phyloP scores from a whole-genome alignment of 2,329 filamentous ascomycete genomes.

The Arthroderma sp. region DNA sequence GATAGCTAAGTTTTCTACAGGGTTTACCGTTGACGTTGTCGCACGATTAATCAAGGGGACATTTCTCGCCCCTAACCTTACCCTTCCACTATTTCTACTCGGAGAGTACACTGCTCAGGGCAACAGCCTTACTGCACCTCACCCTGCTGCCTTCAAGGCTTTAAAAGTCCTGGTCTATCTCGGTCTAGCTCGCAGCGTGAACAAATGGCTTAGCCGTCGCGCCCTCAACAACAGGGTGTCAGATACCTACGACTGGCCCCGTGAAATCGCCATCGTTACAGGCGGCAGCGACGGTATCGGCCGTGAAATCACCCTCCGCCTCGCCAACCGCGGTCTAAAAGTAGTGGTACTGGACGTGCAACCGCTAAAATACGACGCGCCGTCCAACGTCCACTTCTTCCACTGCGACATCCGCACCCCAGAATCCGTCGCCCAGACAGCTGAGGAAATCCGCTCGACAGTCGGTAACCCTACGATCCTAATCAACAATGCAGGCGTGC shows the following conservation, averaged over 20 bases:
- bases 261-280: slow-evolving; percentile 60
- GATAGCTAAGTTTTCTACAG: slow-evolving; percentile 13
- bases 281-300: slow-evolving; percentile 66
- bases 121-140: slow-evolving; percentile 39
- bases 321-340: slow-evolving; percentile 52
- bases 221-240: slow-evolving; percentile 32
- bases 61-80: slow-evolving; percentile 50
- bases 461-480: slow-evolving; percentile 52
- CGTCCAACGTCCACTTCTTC: slow-evolving; percentile 49
- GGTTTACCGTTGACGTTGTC: slow-evolving; percentile 48
- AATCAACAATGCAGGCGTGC: slow-evolving; percentile 59
- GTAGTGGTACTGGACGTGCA: slow-evolving; percentile 62
- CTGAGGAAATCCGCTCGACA: slow-evolving; percentile 37
- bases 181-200: slow-evolving; percentile 38
- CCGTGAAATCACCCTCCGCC: slow-evolving; percentile 47
- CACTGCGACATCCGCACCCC: slow-evolving; percentile 55
- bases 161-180: slow-evolving; percentile 43
- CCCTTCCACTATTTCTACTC: slow-evolving; percentile 50
- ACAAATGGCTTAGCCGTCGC: slow-evolving; percentile 39
- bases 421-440: slow-evolving; percentile 39
- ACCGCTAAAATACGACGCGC: slow-evolving; percentile 32
- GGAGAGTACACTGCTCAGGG: slow-evolving; percentile 52
- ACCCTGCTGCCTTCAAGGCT: slow-evolving; percentile 38
- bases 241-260: slow-evolving; percentile 40
- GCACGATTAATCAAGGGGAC: slow-evolving; percentile 46